Evolutionary conservation across 345 rosid species (phyloP).

Genomic region (Erucastrum elatum): DNA sequence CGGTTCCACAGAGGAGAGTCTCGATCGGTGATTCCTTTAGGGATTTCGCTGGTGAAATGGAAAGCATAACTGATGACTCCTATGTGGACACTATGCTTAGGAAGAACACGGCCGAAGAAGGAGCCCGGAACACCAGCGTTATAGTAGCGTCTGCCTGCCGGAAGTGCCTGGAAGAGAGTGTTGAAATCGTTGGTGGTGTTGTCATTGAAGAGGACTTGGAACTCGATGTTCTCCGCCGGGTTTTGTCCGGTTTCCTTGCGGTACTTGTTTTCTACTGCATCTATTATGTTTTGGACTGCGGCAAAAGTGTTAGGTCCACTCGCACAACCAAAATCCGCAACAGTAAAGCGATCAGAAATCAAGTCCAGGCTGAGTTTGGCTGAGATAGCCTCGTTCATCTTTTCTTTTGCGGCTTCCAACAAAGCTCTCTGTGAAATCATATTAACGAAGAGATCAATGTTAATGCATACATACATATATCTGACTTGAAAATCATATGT

Average conservation of each 20-base stretch:
- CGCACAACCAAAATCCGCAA: constrained; percentile 37
- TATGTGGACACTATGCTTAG: constrained; percentile 40
- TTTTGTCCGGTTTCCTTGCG: constrained; percentile 1
- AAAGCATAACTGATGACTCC: constrained; percentile 38
- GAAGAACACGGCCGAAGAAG: constrained; percentile 42
- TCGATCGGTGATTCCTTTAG: constrained; percentile 32
- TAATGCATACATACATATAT: not conserved
- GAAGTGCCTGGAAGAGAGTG: constrained; percentile 51
- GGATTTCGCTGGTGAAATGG: constrained; percentile 43
- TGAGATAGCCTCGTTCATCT: constrained; percentile 6
- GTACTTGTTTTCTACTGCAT: constrained; percentile 20
- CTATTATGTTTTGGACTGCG: constrained; percentile 24
- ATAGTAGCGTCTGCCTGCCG: constrained; percentile 27
- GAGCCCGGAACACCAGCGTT: constrained; percentile 43
- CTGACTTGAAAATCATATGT: not conserved
- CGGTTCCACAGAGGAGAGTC: constrained; percentile 44
- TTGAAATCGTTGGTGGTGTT: constrained; percentile 56
- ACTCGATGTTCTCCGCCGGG: constrained; percentile 24
- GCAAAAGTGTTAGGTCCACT: constrained; percentile 34
- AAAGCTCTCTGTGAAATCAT: constrained; percentile 5
- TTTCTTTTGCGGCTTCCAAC: constrained; percentile 19
- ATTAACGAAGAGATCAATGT: not conserved
- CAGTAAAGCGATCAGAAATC: not conserved
- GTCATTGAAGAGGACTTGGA: constrained; percentile 42
- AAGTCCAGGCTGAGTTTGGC: constrained; percentile 17